phyloP scores from a whole-genome alignment of 495 filamentous ascomycete species.

The Bathelium albidoporum region DNA sequence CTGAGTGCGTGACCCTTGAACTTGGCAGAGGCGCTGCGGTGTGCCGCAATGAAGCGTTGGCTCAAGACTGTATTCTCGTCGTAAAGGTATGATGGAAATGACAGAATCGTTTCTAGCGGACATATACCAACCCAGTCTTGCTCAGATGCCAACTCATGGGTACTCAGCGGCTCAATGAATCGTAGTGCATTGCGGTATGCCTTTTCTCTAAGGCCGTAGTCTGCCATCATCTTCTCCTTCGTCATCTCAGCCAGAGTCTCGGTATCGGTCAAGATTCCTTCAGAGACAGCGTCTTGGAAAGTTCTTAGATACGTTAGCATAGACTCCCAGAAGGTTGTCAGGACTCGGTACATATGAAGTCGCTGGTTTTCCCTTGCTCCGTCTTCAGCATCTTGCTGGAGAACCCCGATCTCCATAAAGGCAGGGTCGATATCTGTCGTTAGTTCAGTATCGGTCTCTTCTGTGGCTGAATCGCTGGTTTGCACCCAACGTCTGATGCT shows the following conservation, averaged over 20 bases:
- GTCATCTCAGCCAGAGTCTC: neutral
- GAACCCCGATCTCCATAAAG: neutral
- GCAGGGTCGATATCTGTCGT: neutral
- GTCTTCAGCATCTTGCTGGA: neutral
- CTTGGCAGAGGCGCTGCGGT: neutral
- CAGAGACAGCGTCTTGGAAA: neutral
- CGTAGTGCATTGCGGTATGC: neutral
- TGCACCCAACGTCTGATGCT: conserved; percentile 2
- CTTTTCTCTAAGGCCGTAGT: neutral
- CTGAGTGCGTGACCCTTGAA: neutral
- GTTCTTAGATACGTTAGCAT: neutral
- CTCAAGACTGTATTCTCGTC: neutral
- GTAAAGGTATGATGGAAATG: neutral
- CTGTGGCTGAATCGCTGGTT: neutral
- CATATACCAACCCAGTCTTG: neutral
- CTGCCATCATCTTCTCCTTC: neutral
- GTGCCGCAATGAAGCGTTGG: neutral
- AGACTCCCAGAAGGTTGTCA: neutral
- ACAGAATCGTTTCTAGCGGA: neutral
- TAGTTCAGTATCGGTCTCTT: neutral
- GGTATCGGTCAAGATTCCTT: neutral
- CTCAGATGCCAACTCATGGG: neutral
- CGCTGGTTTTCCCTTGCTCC: neutral
- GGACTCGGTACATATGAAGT: neutral
- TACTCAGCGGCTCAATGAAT: neutral